Evolutionary conservation across 2,329 filamentous ascomycete species (phyloP), one percentile per base, ranked within the genome.

Genomic region (Acrodontium crateriforme): DNA sequence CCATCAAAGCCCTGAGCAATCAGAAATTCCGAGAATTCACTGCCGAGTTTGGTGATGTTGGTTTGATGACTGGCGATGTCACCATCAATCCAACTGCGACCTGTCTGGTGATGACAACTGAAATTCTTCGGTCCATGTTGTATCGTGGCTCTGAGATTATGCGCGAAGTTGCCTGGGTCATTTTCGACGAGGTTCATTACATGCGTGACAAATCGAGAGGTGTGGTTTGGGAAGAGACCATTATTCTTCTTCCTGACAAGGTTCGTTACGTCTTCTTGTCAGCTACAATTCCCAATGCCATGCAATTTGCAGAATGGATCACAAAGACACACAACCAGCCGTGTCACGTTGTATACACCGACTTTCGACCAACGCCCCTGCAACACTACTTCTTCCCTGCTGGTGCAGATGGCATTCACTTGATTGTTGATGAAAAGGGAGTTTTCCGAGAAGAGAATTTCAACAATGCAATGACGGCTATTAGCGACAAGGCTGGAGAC

Each of bases 271-370:
- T 98, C 31, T 98, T 98, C 58, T 63, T 98, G 35, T 98, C 91
- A 17, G 89, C 89, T 38, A 98, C 91, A 2, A 98, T 98, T 38
- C 89, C 89, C 30, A 98, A 98, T 51, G 85, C 89, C 28, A 94
- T 95, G 71, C 89, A 98, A 55, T 98, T 98, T 47, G 89, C 89
- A 43, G 87, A 98, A 55, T 98, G 89, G 89, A 92, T 98, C 46
- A 84, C 81, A 44, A 95, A 95, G 60, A 95, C 87, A 32, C 91
- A 98, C 54, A 79, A 81, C 40, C 91, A 98, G 50, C 87, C 89
- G 5, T 98, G 89, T 44, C 91, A 98, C 65, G 91, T 98, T 38
- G 89, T 98, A 3, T 98, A 98, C 56, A 98, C 89, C 28, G 87
- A 98, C 58, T 98, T 95, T 65, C 74, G 89, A 50, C 89, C 89